These are phyloP conservation scores for Komagataella populi DNA, from an alignment of 805 yeast species.

Conservation along the genomic window DNA sequence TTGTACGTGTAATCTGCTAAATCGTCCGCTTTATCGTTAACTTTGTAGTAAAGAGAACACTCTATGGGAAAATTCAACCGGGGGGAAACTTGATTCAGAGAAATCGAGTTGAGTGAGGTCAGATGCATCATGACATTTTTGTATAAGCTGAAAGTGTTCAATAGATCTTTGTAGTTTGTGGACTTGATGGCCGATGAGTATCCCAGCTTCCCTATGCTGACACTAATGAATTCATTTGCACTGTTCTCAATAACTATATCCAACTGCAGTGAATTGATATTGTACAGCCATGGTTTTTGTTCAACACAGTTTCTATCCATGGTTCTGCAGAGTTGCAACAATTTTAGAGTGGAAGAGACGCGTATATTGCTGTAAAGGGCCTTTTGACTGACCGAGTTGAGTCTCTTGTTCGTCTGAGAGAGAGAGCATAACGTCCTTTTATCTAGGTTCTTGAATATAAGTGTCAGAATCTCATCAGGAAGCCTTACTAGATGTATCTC, in stretches of 20 bases:
- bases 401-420: conserved; percentile 11
- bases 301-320: conserved; percentile 6
- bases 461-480: conserved; percentile 11
- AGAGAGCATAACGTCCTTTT: conserved; percentile 8
- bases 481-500: conserved; percentile 8
- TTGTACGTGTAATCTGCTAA: conserved; percentile 3
- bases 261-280: conserved; percentile 1
- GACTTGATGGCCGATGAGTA: neutral
- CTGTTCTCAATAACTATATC: neutral
- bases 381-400: conserved; percentile 11
- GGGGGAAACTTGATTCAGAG: conserved; percentile 32
- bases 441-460: conserved; percentile 13
- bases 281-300: conserved; percentile 9
- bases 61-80: conserved; percentile 27
- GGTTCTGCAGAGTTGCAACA: conserved; percentile 13
- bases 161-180: neutral
- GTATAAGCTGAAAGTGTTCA: neutral
- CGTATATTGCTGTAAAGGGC: conserved; percentile 14
- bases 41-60: conserved; percentile 12
- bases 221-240: neutral
- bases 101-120: neutral
- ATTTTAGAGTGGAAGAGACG: conserved; percentile 11
- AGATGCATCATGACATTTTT: neutral
- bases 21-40: conserved; percentile 4
- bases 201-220: neutral